A percentile compares a stretch with the other conserved stretches of the same genome.
phyloP scores from a whole-genome alignment of 306 rosid genomes.

The Rosa lucieae region DNA sequence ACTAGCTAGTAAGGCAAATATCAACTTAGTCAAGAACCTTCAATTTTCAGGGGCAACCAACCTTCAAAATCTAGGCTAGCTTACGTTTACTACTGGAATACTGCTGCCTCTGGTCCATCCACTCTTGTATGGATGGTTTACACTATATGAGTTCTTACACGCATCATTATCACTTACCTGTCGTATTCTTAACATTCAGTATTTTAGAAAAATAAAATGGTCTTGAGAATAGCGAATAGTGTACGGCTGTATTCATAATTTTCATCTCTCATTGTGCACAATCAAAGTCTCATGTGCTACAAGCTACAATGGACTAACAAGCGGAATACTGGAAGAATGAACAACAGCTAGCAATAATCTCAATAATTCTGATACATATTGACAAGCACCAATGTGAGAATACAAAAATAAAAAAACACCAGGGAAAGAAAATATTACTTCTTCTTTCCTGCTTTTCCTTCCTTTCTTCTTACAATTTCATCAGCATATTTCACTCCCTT shows the following conservation, averaged over 20 bases:
- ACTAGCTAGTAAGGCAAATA: not conserved
- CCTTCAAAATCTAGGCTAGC: too few relatives aligned
- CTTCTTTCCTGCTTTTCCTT: constrained; percentile 95
- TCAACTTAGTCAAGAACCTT: too few relatives aligned
- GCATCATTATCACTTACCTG: not conserved
- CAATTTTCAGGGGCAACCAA: not conserved
- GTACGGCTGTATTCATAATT: not conserved
- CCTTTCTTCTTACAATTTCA: constrained; percentile 85
- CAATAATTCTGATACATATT: constrained; percentile 12
- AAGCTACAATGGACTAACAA: not conserved
- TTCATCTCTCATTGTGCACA: not conserved
- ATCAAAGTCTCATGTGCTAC: not conserved
- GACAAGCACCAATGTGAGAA: constrained; percentile 21
- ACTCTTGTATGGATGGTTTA: not conserved
- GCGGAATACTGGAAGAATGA: not conserved
- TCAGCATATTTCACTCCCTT: constrained; percentile 97
- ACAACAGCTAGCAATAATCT: constrained; percentile 2
- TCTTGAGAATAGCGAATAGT: not conserved
- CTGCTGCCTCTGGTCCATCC: not conserved
- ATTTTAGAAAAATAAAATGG: not conserved
- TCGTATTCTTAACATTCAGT: not conserved
- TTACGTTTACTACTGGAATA: not conserved
- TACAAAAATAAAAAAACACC: not conserved
- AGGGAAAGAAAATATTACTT: constrained; percentile 39
- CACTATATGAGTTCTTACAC: not conserved